Base-by-base conservation (phyloP, 306 rosid genomes). In the Fragaria nilgerrensis region DNA sequence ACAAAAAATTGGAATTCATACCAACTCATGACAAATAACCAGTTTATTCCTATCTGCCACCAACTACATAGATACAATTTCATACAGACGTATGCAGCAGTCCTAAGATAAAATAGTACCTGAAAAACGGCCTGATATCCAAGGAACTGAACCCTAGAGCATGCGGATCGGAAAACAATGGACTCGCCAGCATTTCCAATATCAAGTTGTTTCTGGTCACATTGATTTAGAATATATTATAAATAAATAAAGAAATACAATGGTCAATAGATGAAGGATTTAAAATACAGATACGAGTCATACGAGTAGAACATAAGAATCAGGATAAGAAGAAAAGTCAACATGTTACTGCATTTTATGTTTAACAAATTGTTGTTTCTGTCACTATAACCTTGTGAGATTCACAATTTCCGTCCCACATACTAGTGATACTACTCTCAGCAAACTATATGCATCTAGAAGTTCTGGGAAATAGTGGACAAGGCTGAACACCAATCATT, bases 91-190 rank as follows among this genome's bases (percentile, higher is more conserved):
- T 52, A 37, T 43, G 43, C 41, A 80, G 68, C 37, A 12, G 41
- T 20, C 45, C 9, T 4, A 68, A 53, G 32, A 67, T 20, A n/a
- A 55, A 69, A 37, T 7, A 45, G 49, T 89, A 89, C 99, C 98
- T 48, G 83, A 75, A 88, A 91, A 73, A 82, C 98, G 68, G 96
- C 94, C 74, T 82, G 98, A 75, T 88, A 88, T 67, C 99, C 99
- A 78, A 76, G 85, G 82, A 96, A 96, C 68, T 74, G 84, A 73
- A 96, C 79, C 81, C 85, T 80, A 74, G 96, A 91, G 92, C 91
- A 83, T 65, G 94, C 20, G 59, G 98, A 88, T 43, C 91, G 89
- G 64, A 88, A 91, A 80, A 88, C 58, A 76, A 96, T 87, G 80
- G 96, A 89, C 81, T 80, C 56, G 6, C 75, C 58, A 52, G 77